phyloP scores from a whole-genome alignment of 805 yeast genomes.

The Spathaspora hagerdaliae region DNA sequence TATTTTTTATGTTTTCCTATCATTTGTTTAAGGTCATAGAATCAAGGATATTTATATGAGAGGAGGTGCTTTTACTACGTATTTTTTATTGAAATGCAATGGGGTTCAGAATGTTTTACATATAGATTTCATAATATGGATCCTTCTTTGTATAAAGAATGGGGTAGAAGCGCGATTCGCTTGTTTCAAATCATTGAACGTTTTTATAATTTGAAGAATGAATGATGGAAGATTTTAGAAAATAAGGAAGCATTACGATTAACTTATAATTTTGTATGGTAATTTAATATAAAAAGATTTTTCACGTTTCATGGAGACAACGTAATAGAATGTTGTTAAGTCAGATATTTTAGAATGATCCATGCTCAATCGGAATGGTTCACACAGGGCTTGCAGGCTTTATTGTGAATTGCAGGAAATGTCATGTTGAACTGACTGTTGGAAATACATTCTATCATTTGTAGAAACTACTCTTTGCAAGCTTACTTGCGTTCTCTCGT shows the following conservation, averaged over 20 bases:
- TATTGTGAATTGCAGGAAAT: too few relatives aligned
- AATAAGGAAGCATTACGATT: background rate
- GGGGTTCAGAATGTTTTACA: background rate
- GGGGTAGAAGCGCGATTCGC: background rate
- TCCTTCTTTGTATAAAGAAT: too few relatives aligned
- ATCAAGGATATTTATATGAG: background rate
- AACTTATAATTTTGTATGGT: background rate
- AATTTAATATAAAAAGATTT: background rate
- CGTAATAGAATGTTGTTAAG: too few relatives aligned
- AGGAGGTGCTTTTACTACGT: background rate
- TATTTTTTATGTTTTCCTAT: slow-evolving; percentile 3
- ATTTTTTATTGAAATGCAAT: too few relatives aligned
- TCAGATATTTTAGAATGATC: too few relatives aligned
- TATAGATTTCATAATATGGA: background rate
- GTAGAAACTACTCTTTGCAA: too few relatives aligned
- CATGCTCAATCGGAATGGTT: too few relatives aligned
- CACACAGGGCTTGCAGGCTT: too few relatives aligned
- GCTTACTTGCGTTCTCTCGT: too few relatives aligned
- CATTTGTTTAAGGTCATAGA: slow-evolving; percentile 1
- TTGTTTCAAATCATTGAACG: background rate
- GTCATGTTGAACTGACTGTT: too few relatives aligned
- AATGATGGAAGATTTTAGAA: slow-evolving; percentile 1
- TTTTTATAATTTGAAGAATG: background rate
- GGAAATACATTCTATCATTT: too few relatives aligned
- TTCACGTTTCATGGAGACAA: background rate